These are phyloP conservation scores for Fusarium newnesense DNA, from an alignment of 2,329 filamentous ascomycete genomes.

Conservation along the genomic window DNA sequence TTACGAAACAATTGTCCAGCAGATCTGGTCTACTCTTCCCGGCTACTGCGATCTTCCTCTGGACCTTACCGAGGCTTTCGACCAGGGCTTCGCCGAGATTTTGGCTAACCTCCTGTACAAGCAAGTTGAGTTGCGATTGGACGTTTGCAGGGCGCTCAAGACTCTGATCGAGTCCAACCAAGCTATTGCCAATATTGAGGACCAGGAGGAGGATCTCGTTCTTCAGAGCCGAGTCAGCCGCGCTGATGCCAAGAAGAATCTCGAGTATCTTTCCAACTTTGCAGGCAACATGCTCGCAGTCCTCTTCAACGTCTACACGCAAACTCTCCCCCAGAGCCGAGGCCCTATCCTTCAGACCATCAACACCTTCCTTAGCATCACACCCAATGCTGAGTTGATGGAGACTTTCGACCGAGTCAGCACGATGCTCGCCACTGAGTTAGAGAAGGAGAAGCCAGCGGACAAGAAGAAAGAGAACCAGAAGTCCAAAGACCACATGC, in stretches of 20 bases:
- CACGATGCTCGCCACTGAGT: conserved; percentile 79
- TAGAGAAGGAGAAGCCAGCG: conserved; percentile 63
- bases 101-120: conserved; percentile 92
- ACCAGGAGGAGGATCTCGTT: conserved; percentile 75
- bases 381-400: conserved; percentile 79
- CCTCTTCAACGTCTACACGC: conserved; percentile 98
- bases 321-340: conserved; percentile 91
- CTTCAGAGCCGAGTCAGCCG: conserved; percentile 83
- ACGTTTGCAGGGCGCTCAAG: conserved; percentile 88
- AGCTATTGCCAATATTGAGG: conserved; percentile 76
- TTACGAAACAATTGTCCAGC: conserved; percentile 94
- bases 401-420: conserved; percentile 91
- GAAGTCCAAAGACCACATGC: conserved; percentile 77
- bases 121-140: conserved; percentile 85
- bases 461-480: conserved; percentile 71
- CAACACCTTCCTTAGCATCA: conserved; percentile 93
- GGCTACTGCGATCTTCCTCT: conserved; percentile 95
- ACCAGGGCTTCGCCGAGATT: conserved; percentile 89
- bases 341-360: conserved; percentile 93
- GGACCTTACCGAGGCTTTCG: conserved; percentile 80
- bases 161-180: conserved; percentile 92
- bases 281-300: conserved; percentile 92
- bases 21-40: conserved; percentile 93
- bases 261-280: conserved; percentile 82
- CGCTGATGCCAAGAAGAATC: conserved; percentile 78